Base-by-base conservation (phyloP, 805 yeast genomes). In the Cyberlindnera japonica region DNA sequence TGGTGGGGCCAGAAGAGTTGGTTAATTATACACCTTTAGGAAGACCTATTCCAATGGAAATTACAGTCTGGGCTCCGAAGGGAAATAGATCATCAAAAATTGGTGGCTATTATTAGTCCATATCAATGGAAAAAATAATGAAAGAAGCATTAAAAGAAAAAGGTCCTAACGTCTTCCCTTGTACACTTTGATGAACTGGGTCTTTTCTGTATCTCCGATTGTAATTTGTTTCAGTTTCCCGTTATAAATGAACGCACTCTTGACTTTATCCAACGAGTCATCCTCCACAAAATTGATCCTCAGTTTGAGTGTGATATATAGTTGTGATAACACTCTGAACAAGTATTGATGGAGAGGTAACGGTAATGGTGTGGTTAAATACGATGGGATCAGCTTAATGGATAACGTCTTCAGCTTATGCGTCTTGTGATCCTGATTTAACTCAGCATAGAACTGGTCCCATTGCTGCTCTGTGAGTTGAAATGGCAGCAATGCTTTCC, bases 401-500 rank as follows among this genome's bases (percentile, higher is more conserved):
- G 55, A 49, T 2, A 66, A 41, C 2, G 61, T 49, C 33, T 55
- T 61, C 35, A 36, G 45, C 40, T 42, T 46, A 35, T 31, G 33
- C 5, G 15, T 24, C 13, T 30, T 44, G n/a, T 20, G 31, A 10
- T 24, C 26, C 3, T 14, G 21, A 3, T 27, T 22, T 9, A 47
- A 16, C 6, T 37, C 17, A 3, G 36, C 21, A 21, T 46, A 35
- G 24, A 63, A 50, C 3, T 38, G 36, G 12, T 48, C 41, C 38
- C 64, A 49, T 6, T 44, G 23, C 0, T 17, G 12, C n/a, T 55
- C 58, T 6, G 45, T 46, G 11, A 64, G 31, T 5, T 66, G 64
- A 40, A 84, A 74, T 3, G 87, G 78, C 45, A 90, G 68, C 1
- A 90, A 56, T 0, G 89, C 79, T 46, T 80, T 79, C 37, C 95